A percentile compares a stretch with the other conserved stretches of the same genome.
Evolutionary conservation across 2,329 filamentous ascomycete species (phyloP).

Genomic region (Oidium heveae): DNA sequence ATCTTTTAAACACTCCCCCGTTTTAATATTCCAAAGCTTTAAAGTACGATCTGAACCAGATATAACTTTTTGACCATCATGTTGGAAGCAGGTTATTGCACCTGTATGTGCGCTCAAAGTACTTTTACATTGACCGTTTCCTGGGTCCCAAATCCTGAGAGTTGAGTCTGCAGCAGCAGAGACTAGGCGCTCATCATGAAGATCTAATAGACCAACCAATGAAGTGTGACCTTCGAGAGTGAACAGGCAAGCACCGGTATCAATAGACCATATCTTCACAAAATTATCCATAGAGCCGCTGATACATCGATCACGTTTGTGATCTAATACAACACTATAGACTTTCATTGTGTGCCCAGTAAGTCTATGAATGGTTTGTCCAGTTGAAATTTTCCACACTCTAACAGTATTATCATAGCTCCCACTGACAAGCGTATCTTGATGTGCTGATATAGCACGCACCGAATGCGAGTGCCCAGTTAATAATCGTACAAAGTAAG

Average conservation of each 20-base stretch:
- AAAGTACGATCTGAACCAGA: conserved; percentile 85
- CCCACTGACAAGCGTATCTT: conserved; percentile 86
- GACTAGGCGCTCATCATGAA: conserved; percentile 72
- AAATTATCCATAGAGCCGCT: conserved; percentile 96
- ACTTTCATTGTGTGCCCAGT: conserved; percentile 81
- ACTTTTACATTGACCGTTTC: conserved; percentile 71
- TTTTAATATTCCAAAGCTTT: conserved; percentile 96
- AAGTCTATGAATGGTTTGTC: conserved; percentile 61
- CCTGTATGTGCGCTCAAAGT: conserved; percentile 84
- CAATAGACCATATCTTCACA: conserved; percentile 92
- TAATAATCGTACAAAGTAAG: conserved; percentile 77
- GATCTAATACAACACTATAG: conserved; percentile 87
- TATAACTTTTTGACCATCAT: conserved; percentile 89
- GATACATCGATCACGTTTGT: conserved; percentile 79
- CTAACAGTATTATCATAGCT: conserved; percentile 90
- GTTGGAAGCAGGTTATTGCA: conserved; percentile 96
- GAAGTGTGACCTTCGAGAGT: conserved; percentile 84
- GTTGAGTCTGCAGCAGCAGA: conserved; percentile 92
- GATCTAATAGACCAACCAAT: conserved; percentile 72
- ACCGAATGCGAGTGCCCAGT: conserved; percentile 81
- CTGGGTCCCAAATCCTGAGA: conserved; percentile 87
- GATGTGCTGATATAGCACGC: conserved; percentile 81
- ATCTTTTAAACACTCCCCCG: conserved; percentile 78
- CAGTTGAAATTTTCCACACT: conserved; percentile 93
- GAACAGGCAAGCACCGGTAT: conserved; percentile 61